Evolutionary conservation across 768 basidiomycete species (phyloP), one percentile per base, ranked within the genome.

Genomic region (Rhizopogon roseolus): DNA sequence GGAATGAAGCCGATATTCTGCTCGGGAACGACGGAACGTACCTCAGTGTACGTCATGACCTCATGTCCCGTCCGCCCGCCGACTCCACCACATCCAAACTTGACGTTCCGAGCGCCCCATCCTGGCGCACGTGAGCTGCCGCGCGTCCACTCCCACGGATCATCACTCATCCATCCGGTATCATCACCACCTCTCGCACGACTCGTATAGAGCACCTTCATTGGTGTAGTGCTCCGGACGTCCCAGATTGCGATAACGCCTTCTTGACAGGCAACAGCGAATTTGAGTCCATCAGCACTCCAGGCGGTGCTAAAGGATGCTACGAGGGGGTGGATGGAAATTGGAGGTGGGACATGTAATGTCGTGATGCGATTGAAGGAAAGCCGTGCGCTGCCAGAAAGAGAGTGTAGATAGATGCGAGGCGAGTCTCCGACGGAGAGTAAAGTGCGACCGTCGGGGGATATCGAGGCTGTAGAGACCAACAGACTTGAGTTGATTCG

Each of bases 391-490:
- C 87, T 84, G 39, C 86, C 86, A 2, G 81, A 79, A 55, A 95
- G 78, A 51, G 84, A 81, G 63, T 93, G 89, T 13, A 98, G 78
- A 64, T 85, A 88, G 10, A 95, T 85, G 54, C 91, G 86, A 41
- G 85, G 82, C 9, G 93, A 93, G 66, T 98, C 94, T 22, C 95
- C 94, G 0, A 95, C 94, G 3, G 88, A 92, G 1, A 97, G 81
- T 13, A 98, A 78, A 0, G 87, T 93, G 42, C 82, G 81, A 1
- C 93, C 88, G 62, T 96, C 91, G 0, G 92, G 93, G 0, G 93
- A 93, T 60, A 98, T 81, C 8, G 93, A 93, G 4, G 90, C 92
- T 95, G 51, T 41, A 40, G 44, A 56, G 17, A 39, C 40, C 53
- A 40, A 50, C 58, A 46, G 59, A 54, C 40, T 57, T n/a, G 58